Evolutionary conservation across 2,329 filamentous ascomycete genomes (phyloP), one percentile per base, ranked within the genome.

Genomic region (Colletotrichum sp.): DNA sequence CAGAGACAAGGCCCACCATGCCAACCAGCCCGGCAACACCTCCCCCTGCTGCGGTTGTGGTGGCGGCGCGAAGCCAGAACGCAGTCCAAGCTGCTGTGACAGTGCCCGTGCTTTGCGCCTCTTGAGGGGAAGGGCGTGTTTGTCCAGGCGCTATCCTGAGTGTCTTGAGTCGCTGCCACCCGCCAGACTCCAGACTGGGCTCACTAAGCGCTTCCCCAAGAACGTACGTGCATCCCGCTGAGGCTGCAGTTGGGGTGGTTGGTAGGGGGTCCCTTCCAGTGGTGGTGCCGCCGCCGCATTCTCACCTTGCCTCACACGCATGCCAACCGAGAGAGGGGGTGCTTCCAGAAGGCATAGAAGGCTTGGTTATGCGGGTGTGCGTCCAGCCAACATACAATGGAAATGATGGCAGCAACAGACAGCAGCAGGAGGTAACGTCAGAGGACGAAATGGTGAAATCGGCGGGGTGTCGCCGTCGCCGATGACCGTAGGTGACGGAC

Each of bases 1-100:
- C 87, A 89, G 81, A 83, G 85, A 81, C 83, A 81, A 83, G 84
- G 83, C 81, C 83, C 83, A 85, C 84, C 83, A 80, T 80, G 82
- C 82, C 80, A 81, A 84, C 83, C 84, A 86, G 81, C 83, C 82
- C 85, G 85, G 83, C 75, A 76, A 70, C 67, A 57, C 67, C 61
- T 67, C 55, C 71, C 71, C 67, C 76, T 76, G 68, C 74, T 74
- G 74, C 61, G 74, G 76, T 74, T 74, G 69, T 78, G 77, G 76
- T 75, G 76, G 75, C 70, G 74, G 65, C 70, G 72, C 34, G 51
- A 54, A 72, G 63, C 59, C 70, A 72, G 76, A 75, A 66, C 75
- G 71, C 66, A 80, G 77, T 78, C 75, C 76, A 77, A 80, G 77
- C 78, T 78, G 79, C 76, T 79, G 77, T 73, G 68, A 62, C 68